These are phyloP conservation scores for Syncephalastrum racemosum DNA, from an alignment of 371 early-diverging fungal species.

Conservation along the genomic window DNA sequence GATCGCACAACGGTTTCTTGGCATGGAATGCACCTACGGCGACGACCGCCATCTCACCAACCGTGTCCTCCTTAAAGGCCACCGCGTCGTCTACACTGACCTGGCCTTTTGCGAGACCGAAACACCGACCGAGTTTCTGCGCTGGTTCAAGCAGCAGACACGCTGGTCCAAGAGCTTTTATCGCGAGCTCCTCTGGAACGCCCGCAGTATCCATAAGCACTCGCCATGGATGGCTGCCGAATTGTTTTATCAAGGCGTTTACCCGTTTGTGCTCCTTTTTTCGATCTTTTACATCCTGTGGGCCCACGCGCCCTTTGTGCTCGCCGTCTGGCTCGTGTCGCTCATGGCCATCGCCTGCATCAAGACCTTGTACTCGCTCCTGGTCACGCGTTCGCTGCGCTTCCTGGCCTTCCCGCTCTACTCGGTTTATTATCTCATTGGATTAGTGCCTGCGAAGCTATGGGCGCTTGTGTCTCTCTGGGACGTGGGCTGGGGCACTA, in stretches of 20 bases:
- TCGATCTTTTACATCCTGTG: conserved; percentile 50
- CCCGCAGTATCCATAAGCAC: conserved; percentile 56
- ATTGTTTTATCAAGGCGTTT: conserved; percentile 61
- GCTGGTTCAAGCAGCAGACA: conserved; percentile 71
- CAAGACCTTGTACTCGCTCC: conserved; percentile 50
- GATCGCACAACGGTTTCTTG: conserved; percentile 59
- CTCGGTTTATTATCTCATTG: conserved; percentile 54
- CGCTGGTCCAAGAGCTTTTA: conserved; percentile 73
- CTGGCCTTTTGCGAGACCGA: conserved; percentile 66
- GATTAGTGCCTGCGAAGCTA: conserved; percentile 59
- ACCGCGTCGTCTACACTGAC: conserved; percentile 60
- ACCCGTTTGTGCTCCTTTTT: conserved; percentile 64
- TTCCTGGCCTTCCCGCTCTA: conserved; percentile 57
- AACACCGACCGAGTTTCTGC: conserved; percentile 56
- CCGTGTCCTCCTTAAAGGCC: conserved; percentile 51
- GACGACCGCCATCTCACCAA: conserved; percentile 71
- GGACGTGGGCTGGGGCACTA: conserved; percentile 65
- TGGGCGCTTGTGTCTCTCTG: conserved; percentile 59
- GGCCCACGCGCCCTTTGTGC: conserved; percentile 32
- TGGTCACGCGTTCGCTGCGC: conserved; percentile 34
- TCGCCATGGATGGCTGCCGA: conserved; percentile 70
- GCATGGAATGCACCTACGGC: conserved; percentile 66
- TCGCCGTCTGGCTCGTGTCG: conserved; percentile 52
- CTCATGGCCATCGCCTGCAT: conserved; percentile 43
- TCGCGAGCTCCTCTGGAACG: conserved; percentile 61